Evolutionary conservation across 139 green algal genomes (phyloP).

Genomic region (Coelastrella sp.): DNA sequence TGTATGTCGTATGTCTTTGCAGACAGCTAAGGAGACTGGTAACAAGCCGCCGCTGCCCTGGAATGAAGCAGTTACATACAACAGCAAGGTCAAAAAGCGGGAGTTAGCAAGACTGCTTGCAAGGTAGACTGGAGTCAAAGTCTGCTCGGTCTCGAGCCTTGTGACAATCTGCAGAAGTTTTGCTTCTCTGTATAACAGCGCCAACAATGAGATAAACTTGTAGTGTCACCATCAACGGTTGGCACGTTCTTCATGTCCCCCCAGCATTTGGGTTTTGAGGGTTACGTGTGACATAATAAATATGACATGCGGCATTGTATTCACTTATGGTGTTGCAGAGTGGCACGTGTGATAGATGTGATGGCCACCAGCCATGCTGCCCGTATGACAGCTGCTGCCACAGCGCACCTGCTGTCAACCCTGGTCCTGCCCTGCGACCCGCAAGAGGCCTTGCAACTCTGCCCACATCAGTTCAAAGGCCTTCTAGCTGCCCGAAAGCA

Average conservation of each 20-base stretch:
- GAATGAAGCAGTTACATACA: background rate
- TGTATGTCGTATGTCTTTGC: background rate
- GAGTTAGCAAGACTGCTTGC: background rate
- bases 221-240: no score
- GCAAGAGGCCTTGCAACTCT: background rate
- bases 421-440: background rate
- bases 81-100: background rate
- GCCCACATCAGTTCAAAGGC: background rate
- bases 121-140: background rate
- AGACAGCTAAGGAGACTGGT: background rate
- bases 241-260: no score
- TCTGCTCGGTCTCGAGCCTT: no score
- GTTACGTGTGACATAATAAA: no score
- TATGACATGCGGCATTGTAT: background rate
- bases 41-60: constrained; percentile 19
- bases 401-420: background rate
- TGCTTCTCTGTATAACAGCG: no score
- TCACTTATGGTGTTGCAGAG: background rate
- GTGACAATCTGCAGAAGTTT: no score
- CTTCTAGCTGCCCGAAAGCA: background rate
- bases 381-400: background rate
- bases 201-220: no score
- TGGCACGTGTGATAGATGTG: constrained; percentile 1
- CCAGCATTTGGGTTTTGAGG: no score
- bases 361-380: constrained; percentile 24